Evolutionary conservation across 768 basidiomycete species (phyloP).

Genomic region (Porpolomopsis calyptriformis): DNA sequence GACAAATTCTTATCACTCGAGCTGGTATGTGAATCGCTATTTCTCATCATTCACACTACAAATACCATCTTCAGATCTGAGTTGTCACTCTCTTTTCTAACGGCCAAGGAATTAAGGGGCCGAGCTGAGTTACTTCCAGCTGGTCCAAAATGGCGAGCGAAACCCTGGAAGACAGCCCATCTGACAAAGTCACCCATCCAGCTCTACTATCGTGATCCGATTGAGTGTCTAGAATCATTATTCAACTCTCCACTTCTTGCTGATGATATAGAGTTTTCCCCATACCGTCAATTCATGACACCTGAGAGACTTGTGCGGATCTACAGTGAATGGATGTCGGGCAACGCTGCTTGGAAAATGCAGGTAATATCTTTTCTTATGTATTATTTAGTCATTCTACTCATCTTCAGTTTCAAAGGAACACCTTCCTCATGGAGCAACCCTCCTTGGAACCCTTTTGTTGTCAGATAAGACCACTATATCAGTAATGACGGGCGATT

Average conservation of each 20-base stretch:
- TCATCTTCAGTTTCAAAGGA: no score
- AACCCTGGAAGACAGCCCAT: slow-evolving; percentile 4
- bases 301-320: no score
- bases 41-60: neutral
- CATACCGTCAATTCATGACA: no score
- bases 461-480: slow-evolving; percentile 26
- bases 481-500: slow-evolving; percentile 21
- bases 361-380: slow-evolving; percentile 13
- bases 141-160: slow-evolving; percentile 14
- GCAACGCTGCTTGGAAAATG: slow-evolving; percentile 16
- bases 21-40: slow-evolving; percentile 13
- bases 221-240: slow-evolving; percentile 20
- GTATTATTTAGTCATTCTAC: neutral
- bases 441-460: slow-evolving; percentile 20
- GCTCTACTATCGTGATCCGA: slow-evolving; percentile 17
- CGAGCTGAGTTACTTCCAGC: slow-evolving; percentile 13
- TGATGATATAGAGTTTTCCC: no score
- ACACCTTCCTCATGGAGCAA: slow-evolving; percentile 15
- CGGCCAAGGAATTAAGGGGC: slow-evolving; percentile 12
- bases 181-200: slow-evolving; percentile 12
- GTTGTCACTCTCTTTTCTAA: slow-evolving; percentile 12
- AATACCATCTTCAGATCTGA: slow-evolving; percentile 9
- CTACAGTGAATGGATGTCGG: no score
- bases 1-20: slow-evolving; percentile 19
- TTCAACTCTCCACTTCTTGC: no score